Conservation (phyloP, 495 filamentous ascomycete genomes). For the Glonium stellatum region DNA sequence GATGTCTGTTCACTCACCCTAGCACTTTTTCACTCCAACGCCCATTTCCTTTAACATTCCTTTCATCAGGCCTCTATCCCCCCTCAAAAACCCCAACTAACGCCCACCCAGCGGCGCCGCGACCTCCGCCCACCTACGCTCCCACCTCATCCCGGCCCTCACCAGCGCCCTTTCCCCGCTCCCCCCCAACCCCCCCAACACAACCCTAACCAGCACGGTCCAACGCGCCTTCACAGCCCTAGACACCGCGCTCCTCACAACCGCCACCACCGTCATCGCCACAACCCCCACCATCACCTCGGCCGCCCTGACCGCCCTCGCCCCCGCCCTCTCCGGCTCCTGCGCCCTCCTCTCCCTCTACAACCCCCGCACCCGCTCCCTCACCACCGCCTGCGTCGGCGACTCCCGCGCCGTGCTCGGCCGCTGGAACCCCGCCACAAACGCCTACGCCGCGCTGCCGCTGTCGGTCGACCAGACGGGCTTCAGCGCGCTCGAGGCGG, state of each 20-base stretch:
- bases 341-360: conserved; percentile 55
- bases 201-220: conserved; percentile 38
- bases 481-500: conserved; percentile 45
- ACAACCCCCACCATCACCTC: conserved; percentile 26
- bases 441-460: conserved; percentile 43
- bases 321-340: conserved; percentile 48
- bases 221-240: conserved; percentile 45
- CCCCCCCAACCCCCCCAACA: conserved; percentile 1
- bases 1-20: no score
- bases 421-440: conserved; percentile 35
- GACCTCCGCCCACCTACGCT: not conserved
- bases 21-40: no score
- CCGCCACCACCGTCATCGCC: conserved; percentile 36
- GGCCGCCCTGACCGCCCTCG: conserved; percentile 9
- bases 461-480: conserved; percentile 57
- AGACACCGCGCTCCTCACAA: conserved; percentile 45
- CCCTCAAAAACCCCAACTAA: not conserved
- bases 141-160: not conserved
- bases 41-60: no score
- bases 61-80: not conserved
- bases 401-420: conserved; percentile 58
- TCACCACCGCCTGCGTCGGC: conserved; percentile 54
- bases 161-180: not conserved
- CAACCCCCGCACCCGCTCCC: conserved; percentile 41
- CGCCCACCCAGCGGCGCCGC: not conserved